These are phyloP conservation scores for Thalassia testudinum DNA, from an alignment of 116 monocot genomes.

Conservation along the genomic window DNA sequence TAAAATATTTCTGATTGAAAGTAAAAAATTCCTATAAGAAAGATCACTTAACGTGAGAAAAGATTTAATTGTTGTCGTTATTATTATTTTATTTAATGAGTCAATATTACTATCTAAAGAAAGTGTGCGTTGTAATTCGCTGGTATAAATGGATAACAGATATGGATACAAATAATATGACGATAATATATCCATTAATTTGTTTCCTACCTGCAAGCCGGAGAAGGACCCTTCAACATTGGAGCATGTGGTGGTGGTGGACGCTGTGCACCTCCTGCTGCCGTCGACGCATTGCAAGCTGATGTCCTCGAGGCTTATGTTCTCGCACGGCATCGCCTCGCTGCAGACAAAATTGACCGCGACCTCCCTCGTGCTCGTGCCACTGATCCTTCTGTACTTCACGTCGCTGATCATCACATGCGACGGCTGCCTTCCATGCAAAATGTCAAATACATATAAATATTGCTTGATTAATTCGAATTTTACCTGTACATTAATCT, in stretches of 20 bases:
- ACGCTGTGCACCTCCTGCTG: not conserved
- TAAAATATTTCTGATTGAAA: no score
- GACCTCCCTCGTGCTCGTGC: conserved; percentile 11
- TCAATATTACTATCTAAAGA: no score
- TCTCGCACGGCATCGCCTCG: conserved; percentile 3
- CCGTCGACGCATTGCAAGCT: conserved; percentile 6
- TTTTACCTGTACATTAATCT: not conserved
- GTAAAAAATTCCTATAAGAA: no score
- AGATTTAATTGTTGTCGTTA: no score
- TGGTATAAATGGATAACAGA: no score
- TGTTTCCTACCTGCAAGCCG: conserved; percentile 1
- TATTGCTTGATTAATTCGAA: no score
- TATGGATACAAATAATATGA: no score
- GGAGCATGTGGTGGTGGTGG: not conserved
- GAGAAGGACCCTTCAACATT: not conserved
- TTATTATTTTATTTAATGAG: no score
- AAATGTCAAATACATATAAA: no score
- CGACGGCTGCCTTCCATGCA: conserved; percentile 8
- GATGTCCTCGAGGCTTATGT: conserved; percentile 7
- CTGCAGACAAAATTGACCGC: conserved; percentile 23
- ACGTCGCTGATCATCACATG: conserved; percentile 17
- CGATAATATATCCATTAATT: no score
- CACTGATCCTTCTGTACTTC: conserved; percentile 12
- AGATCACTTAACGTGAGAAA: no score
- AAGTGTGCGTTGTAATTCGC: no score